Base-by-base conservation (phyloP, 192 early-diverging fungal species). In the Coemansia sp. region DNA sequence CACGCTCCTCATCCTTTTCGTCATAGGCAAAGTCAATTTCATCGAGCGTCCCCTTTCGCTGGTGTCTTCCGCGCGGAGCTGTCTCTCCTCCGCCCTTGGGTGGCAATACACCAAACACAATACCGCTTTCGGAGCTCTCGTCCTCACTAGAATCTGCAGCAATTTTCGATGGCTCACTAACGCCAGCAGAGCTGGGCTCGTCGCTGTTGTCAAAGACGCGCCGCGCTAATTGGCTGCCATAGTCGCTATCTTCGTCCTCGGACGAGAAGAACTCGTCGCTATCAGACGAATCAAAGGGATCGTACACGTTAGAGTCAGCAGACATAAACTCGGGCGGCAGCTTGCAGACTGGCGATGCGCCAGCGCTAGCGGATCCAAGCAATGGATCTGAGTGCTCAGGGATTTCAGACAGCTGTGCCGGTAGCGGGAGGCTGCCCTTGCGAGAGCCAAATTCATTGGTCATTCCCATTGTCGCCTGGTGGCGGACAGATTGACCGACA, bases 1-100 rank as follows among this genome's bases (percentile, higher is more conserved):
- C 95, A 49, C 87, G 81, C 71, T 96, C 92, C 64, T 92, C 78
- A 10, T 69, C 73, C 67, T 82, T 67, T 18, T 82, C 79, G 78
- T 27, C 69, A 64, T 77, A 84, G 63, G 64, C 62, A 74, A 63
- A 69, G 61, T 60, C 54, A 44, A 69, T 81, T 56, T 60, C 76
- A 32, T 64, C 65, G 47, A 68, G 78, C 59, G 62, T 75, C 44
- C 60, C 71, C 60, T 71, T 65, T 54, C 64, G 68, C 62, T 19
- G 49, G 51, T 72, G 73, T 7, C 58, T 61, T 1, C 38, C 34
- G 16, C 38, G 24, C 18, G 49, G 31, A 24, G 41, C 12, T 16
- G 60, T 49, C 54, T 71, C 30, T 26, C 41, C 25, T 56, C 58
- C 14, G 58, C 58, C 22, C 44, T 32, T 49, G 30, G 60, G 25